Base-by-base conservation (phyloP, 2,329 filamentous ascomycete genomes). In the Chalara sp. region DNA sequence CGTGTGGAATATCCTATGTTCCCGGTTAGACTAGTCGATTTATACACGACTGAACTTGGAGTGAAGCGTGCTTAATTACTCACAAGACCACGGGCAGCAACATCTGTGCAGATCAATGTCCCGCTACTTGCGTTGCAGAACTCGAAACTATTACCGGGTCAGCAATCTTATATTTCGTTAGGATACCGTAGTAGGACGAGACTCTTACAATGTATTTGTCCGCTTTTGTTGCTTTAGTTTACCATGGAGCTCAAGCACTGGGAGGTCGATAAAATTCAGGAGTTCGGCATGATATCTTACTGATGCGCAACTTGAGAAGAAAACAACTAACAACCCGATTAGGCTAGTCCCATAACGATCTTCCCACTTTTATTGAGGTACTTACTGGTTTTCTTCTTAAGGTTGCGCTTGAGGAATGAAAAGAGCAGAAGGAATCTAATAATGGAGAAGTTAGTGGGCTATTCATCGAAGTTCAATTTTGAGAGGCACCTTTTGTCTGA, bases 151-250 rank as follows among this genome's bases (percentile, higher is more conserved):
- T 37, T 10, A n/a, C n/a, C 8, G 35, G 8, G n/a, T 37, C n/a
- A 37, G 35, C n/a, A 37, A 8, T 37, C 21, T 21, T 21, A 21
- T 21, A 21, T 21, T 21, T 21, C 21, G 21, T 21, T 21, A 21
- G 21, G 21, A 21, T 21, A 21, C 21, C 35, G 8, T n/a, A 37
- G 35, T 4, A 8, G 35, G n/a, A 10, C 4, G 35, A 37, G 35
- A 4, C 21, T 10, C 35, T 37, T 37, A 37, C 35, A 99, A 99
- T 1, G 90, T 96, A 66, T 95, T 95, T 29, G 93, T 99, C n/a
- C 93, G 87, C 70, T 96, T 96, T 71, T 96, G 90, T 71, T 99
- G 93, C 72, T 99, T 99, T 72, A 96, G 89, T 72, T 99, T 96
- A 59, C 90, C 93, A 68, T 95, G 89, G 6, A 95, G 76, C 60